phyloP scores from a whole-genome alignment of 2,329 filamentous ascomycete species.

The Nemania diffusa region DNA sequence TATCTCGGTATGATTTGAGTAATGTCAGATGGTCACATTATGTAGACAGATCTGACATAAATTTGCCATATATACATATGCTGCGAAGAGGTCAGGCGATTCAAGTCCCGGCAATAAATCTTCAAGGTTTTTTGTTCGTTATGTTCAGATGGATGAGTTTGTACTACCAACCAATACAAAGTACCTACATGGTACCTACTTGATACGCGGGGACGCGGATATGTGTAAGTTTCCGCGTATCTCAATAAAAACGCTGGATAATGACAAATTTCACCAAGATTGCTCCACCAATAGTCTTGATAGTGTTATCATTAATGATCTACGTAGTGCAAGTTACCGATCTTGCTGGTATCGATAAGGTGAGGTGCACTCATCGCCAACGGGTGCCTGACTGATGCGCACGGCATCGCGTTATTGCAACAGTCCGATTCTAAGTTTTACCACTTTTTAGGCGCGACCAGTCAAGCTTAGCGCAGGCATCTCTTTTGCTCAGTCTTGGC shows the following conservation, averaged over 20 bases:
- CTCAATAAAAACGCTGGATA: neutral
- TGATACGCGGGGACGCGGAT: slow-evolving; percentile 2
- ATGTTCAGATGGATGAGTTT: neutral
- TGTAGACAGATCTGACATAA: neutral
- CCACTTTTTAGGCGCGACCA: too few relatives aligned
- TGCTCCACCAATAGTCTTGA: neutral
- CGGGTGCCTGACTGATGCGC: neutral
- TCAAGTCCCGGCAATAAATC: neutral
- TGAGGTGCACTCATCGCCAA: neutral
- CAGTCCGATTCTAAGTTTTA: too few relatives aligned
- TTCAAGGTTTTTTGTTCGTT: neutral
- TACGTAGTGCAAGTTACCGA: neutral
- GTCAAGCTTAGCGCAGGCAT: too few relatives aligned
- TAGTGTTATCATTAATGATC: neutral
- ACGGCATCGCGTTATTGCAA: slow-evolving; percentile 3
- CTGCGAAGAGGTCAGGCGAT: neutral
- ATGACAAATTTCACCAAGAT: slow-evolving; percentile 29
- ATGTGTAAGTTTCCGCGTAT: slow-evolving; percentile 3
- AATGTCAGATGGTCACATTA: slow-evolving; percentile 12
- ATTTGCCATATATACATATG: neutral
- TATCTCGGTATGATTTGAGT: slow-evolving; percentile 1
- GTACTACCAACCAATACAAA: too few relatives aligned
- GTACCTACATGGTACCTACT: neutral
- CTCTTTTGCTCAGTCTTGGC: too few relatives aligned
- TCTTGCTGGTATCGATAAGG: slow-evolving; percentile 9